phyloP scores from a whole-genome alignment of 768 basidiomycete species.

The Podaxis sp. region DNA sequence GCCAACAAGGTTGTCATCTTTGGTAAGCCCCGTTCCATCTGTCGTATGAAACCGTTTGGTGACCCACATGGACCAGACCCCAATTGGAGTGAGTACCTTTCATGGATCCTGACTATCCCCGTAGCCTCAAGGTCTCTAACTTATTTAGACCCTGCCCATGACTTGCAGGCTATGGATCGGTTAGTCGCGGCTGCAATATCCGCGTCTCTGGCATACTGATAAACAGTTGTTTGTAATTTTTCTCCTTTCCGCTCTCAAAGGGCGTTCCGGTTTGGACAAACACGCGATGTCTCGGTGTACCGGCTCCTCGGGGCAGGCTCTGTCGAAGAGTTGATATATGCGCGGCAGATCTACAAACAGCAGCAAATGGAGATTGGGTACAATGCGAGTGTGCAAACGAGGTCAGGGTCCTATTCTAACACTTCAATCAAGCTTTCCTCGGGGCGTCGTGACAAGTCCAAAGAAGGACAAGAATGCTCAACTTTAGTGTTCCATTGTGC shows the following conservation, averaged over 20 bases:
- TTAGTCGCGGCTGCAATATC: constrained; percentile 16
- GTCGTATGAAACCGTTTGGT: neutral
- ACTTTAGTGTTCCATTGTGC: neutral
- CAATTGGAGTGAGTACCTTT: constrained; percentile 78
- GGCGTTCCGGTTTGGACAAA: constrained; percentile 85
- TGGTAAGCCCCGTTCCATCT: constrained; percentile 39
- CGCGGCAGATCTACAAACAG: constrained; percentile 89
- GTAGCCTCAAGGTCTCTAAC: neutral
- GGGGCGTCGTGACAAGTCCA: neutral
- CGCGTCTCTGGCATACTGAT: neutral
- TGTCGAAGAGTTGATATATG: constrained; percentile 85
- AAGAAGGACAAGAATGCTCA: neutral
- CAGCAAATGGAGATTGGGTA: constrained; percentile 94
- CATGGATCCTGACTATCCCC: neutral
- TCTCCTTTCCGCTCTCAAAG: constrained; percentile 23
- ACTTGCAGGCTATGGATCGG: constrained; percentile 89
- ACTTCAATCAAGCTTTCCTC: neutral
- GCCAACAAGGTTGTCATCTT: constrained; percentile 96
- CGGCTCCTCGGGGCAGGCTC: constrained; percentile 85
- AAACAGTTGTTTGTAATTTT: neutral
- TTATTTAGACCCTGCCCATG: constrained; percentile 83
- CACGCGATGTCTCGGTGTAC: constrained; percentile 80
- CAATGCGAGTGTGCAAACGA: constrained; percentile 78
- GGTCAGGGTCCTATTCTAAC: constrained; percentile 36
- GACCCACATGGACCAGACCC: constrained; percentile 55